A percentile compares a stretch with the other conserved stretches of the same genome.
These are phyloP conservation scores for Gaeumannomyces sp. DNA, from an alignment of 2,329 filamentous ascomycete genomes.

Conservation along the genomic window DNA sequence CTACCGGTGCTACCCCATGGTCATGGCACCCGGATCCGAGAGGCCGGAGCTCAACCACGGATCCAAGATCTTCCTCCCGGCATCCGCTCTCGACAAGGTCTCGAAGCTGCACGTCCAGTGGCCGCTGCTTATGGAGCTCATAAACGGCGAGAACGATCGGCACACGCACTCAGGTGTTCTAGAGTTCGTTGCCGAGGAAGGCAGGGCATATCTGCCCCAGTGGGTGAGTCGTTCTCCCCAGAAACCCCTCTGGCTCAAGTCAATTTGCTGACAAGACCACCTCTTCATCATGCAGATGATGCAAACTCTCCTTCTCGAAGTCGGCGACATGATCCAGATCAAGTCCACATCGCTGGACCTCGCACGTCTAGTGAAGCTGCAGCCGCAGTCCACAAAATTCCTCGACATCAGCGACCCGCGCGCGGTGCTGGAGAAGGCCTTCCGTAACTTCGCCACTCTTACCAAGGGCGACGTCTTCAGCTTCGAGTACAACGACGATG, in stretches of 20 bases:
- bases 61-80: slow-evolving; percentile 96
- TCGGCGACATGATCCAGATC: slow-evolving; percentile 90
- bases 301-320: slow-evolving; percentile 82
- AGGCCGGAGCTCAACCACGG: slow-evolving; percentile 89
- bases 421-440: slow-evolving; percentile 92
- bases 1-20: slow-evolving; percentile 92
- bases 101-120: slow-evolving; percentile 95
- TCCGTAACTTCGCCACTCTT: slow-evolving; percentile 90
- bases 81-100: slow-evolving; percentile 92
- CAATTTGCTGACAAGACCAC: background rate
- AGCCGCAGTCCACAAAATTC: slow-evolving; percentile 88
- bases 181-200: slow-evolving; percentile 96
- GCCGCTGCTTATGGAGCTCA: slow-evolving; percentile 93
- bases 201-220: slow-evolving; percentile 89
- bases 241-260: too few species aligned
- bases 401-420: slow-evolving; percentile 97
- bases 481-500: slow-evolving; percentile 91
- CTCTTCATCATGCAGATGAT: slow-evolving; percentile 60
- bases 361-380: slow-evolving; percentile 89
- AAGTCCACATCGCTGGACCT: slow-evolving; percentile 90
- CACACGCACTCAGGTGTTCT: slow-evolving; percentile 91
- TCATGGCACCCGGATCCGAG: slow-evolving; percentile 88
- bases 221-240: slow-evolving; percentile 56
- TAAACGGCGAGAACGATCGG: slow-evolving; percentile 74
- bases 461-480: slow-evolving; percentile 94